These are phyloP conservation scores for Pascua sp. DNA, from an alignment of 1,284 basidiomycete species.

Conservation along the genomic window DNA sequence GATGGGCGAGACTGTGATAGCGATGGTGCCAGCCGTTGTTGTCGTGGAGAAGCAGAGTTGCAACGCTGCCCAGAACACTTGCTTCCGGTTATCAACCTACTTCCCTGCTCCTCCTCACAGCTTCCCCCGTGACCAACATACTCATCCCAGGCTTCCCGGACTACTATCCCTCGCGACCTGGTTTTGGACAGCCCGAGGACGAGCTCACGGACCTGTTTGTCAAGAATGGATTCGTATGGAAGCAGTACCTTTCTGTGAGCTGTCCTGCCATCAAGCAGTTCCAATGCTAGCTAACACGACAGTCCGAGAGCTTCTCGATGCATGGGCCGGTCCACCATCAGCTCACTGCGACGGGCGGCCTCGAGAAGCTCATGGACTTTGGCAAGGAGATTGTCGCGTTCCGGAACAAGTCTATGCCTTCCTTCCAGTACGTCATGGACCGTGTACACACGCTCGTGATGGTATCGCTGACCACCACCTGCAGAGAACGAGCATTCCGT, in stretches of 20 bases:
- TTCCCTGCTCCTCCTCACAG: not conserved
- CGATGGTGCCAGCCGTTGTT: too few species aligned
- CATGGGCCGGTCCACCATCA: conserved; percentile 56
- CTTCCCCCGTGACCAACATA: too few species aligned
- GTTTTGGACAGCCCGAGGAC: conserved; percentile 82
- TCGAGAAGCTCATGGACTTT: conserved; percentile 69
- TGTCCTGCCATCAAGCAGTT: not conserved
- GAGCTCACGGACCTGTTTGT: conserved; percentile 70
- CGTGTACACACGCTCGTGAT: not conserved
- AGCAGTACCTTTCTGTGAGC: conserved; percentile 35
- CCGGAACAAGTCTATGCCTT: conserved; percentile 45
- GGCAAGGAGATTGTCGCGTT: conserved; percentile 74
- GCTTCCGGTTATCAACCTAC: not conserved
- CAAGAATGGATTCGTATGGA: conserved; percentile 68
- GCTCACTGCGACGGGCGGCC: conserved; percentile 51
- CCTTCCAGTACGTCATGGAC: conserved; percentile 16
- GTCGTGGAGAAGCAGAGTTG: too few species aligned
- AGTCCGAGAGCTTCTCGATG: conserved; percentile 58
- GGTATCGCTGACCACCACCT: not conserved
- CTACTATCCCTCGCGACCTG: conserved; percentile 76
- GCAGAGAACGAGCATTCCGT: conserved; percentile 70
- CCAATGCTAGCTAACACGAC: conserved; percentile 4
- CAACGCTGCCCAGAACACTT: too few species aligned
- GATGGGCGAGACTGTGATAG: too few species aligned
- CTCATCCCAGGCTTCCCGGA: conserved; percentile 67